A percentile compares a stretch with the other conserved stretches of the same genome.
Conservation (phyloP, 73 alveolate genomes). For the Paramecium sexaurelia region DNA sequence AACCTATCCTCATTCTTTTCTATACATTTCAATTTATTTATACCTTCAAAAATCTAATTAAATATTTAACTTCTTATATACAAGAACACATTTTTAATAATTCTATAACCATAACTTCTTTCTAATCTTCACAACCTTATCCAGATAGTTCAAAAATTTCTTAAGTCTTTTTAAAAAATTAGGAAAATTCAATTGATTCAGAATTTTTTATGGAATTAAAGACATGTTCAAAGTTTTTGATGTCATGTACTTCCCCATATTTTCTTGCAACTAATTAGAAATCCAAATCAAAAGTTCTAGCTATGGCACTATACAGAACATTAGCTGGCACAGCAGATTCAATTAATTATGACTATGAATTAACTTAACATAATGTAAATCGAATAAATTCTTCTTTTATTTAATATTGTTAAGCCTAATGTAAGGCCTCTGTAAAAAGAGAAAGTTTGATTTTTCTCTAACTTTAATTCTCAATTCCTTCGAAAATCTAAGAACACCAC, state of each 20-base stretch:
- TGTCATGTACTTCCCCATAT: not conserved
- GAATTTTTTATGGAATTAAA: not conserved
- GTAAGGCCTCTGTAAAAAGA: not conserved
- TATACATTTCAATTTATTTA: not conserved
- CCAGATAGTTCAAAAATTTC: not conserved
- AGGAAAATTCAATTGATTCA: not conserved
- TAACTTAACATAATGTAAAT: not conserved
- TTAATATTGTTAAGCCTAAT: not conserved
- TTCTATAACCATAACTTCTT: not conserved
- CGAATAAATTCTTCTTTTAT: not conserved
- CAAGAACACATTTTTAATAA: not conserved
- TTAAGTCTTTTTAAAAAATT: not conserved
- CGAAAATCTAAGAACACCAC: not conserved
- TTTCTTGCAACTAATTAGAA: not conserved
- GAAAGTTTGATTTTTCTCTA: not conserved
- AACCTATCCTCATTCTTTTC: slow-evolving; percentile 65
- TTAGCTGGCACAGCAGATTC: not conserved
- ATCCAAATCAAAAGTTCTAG: not conserved
- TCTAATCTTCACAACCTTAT: not conserved
- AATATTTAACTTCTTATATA: not conserved
- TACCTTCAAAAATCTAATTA: not conserved
- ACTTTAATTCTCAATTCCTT: not conserved
- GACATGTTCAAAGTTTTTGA: too few species aligned
- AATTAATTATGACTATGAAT: not conserved
- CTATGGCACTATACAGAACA: not conserved